Conservation (phyloP, 225 moss, liverwort and hornwort species). For the Asterella californica region DNA sequence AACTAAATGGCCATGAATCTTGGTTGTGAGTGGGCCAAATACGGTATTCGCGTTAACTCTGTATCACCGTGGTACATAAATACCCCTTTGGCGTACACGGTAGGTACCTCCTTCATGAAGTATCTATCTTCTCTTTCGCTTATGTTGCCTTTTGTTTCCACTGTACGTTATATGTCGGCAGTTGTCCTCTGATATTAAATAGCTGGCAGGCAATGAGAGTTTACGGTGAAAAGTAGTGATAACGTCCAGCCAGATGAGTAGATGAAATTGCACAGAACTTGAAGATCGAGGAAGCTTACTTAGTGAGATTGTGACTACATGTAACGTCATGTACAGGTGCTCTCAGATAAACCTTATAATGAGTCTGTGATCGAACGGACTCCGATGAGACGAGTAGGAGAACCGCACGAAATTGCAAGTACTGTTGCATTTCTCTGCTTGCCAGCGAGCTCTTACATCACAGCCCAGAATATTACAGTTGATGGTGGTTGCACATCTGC, state of each 20-base stretch:
- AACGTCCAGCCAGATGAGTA: too few relatives aligned
- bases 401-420: slow-evolving; percentile 72
- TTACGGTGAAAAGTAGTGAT: too few relatives aligned
- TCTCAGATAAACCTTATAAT: slow-evolving; percentile 47
- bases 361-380: slow-evolving; percentile 54
- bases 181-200: too few relatives aligned
- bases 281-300: not conserved
- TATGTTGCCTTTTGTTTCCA: not conserved
- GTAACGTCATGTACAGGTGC: slow-evolving; percentile 30
- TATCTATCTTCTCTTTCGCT: not conserved
- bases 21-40: slow-evolving; percentile 85
- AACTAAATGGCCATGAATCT: slow-evolving; percentile 80
- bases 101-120: not conserved
- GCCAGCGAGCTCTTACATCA: slow-evolving; percentile 64
- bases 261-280: not conserved
- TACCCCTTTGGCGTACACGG: slow-evolving; percentile 52
- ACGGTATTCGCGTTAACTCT: slow-evolving; percentile 78
- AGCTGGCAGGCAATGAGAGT: too few relatives aligned
- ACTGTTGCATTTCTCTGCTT: slow-evolving; percentile 77
- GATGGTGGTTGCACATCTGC: slow-evolving; percentile 70
- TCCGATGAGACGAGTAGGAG: slow-evolving; percentile 69
- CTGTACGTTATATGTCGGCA: not conserved
- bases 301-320: not conserved
- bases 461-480: slow-evolving; percentile 61
- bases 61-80: slow-evolving; percentile 80